Evolutionary conservation across 768 basidiomycete genomes (phyloP).

Genomic region (Crassisporium funariophilum): DNA sequence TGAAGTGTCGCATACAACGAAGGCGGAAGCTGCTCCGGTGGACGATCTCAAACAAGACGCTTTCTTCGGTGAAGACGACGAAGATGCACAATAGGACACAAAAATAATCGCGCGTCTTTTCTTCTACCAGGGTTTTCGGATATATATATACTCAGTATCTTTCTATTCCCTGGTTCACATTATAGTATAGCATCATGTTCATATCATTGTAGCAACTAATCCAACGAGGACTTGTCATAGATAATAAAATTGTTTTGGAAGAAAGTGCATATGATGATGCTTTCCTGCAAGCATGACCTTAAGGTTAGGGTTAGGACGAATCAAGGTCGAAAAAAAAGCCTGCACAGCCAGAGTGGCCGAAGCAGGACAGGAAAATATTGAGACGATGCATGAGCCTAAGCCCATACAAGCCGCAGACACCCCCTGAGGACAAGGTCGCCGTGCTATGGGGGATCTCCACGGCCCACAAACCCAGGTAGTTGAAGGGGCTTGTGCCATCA

Average conservation of each 20-base stretch:
- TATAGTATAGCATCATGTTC: too few relatives aligned
- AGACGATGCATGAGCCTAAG: too few relatives aligned
- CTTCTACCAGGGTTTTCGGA: constrained; percentile 18
- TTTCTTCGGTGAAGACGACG: constrained; percentile 42
- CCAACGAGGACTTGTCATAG: background rate
- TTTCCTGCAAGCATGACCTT: constrained; percentile 4
- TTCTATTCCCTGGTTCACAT: too few relatives aligned
- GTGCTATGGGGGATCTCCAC: constrained; percentile 64
- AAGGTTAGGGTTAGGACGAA: constrained; percentile 46
- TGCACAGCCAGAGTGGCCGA: too few relatives aligned
- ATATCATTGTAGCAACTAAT: too few relatives aligned
- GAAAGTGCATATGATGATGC: background rate
- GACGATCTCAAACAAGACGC: constrained; percentile 33
- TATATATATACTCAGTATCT: constrained; percentile 8
- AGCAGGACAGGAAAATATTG: too few relatives aligned
- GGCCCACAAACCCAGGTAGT: constrained; percentile 50
- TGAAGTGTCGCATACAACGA: background rate
- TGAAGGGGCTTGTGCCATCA: constrained; percentile 58
- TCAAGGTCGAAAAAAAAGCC: constrained; percentile 34
- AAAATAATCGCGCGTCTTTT: constrained; percentile 5
- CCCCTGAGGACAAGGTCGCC: too few relatives aligned
- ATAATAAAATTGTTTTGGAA: background rate
- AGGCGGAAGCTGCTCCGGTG: constrained; percentile 6
- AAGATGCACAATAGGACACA: background rate
- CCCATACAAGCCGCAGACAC: too few relatives aligned